Conservation (phyloP, 2,329 filamentous ascomycete species). For the Monosporascus sp. region DNA sequence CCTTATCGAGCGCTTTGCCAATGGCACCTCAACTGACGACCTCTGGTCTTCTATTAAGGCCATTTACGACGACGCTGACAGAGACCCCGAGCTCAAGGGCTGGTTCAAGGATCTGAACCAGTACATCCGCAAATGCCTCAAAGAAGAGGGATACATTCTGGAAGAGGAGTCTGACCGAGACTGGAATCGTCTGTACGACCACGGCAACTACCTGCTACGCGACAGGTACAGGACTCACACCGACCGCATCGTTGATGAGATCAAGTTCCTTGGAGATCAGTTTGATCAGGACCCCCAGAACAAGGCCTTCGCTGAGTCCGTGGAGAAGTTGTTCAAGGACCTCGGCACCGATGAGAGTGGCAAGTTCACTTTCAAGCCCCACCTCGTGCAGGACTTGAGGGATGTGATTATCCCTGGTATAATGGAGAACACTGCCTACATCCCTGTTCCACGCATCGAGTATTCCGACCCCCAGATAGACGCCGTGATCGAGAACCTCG, state of each 20-base stretch:
- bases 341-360: conserved; percentile 84
- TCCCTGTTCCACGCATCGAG: conserved; percentile 91
- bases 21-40: conserved; percentile 83
- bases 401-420: conserved; percentile 79
- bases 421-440: conserved; percentile 81
- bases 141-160: conserved; percentile 88
- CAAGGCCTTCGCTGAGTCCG: conserved; percentile 66
- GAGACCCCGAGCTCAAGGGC: conserved; percentile 75
- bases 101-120: conserved; percentile 80
- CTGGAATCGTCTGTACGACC: conserved; percentile 81
- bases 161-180: conserved; percentile 72
- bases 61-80: conserved; percentile 82
- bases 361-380: conserved; percentile 85
- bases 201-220: conserved; percentile 79
- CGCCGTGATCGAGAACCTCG: conserved; percentile 86
- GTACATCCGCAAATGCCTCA: conserved; percentile 77
- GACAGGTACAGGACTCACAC: conserved; percentile 84
- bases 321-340: conserved; percentile 80
- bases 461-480: conserved; percentile 81
- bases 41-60: conserved; percentile 78
- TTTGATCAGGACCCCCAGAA: conserved; percentile 88
- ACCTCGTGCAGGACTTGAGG: conserved; percentile 82
- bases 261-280: conserved; percentile 83
- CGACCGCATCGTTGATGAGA: conserved; percentile 79
- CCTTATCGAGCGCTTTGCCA: conserved; percentile 91